Evolutionary conservation across 176 grass and related monocot genomes (phyloP).

Genomic region (Musa troglodytarum): DNA sequence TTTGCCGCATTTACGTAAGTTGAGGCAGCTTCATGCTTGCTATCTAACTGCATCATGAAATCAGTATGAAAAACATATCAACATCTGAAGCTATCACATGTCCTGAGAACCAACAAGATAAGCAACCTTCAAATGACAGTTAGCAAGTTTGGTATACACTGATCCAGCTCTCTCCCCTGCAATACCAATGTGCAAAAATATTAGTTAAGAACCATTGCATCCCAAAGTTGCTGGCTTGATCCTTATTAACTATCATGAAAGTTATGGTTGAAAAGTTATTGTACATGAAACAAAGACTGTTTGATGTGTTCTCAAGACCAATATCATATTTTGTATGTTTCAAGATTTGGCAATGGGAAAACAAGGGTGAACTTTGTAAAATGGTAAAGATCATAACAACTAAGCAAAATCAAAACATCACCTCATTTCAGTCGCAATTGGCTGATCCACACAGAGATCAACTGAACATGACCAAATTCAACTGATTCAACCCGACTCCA

Average conservation of each 20-base stretch:
- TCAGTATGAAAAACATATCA: not conserved
- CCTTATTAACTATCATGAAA: not conserved
- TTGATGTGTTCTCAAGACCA: no score
- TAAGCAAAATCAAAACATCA: no score
- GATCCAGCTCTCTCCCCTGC: conserved; percentile 81
- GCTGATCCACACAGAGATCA: no score
- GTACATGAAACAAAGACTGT: no score
- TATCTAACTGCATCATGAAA: conserved; percentile 43
- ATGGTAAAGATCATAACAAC: no score
- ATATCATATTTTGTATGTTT: no score
- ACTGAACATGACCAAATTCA: no score
- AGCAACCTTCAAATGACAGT: conserved; percentile 72
- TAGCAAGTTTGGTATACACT: conserved; percentile 76
- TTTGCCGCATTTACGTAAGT: conserved; percentile 79
- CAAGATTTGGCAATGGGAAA: no score
- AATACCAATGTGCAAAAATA: conserved; percentile 9
- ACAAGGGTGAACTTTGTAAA: no score
- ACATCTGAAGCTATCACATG: conserved; percentile 10
- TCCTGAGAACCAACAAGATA: conserved; percentile 4
- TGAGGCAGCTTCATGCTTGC: conserved; percentile 83
- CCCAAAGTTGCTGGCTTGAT: not conserved
- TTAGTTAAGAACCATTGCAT: not conserved
- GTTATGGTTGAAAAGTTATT: no score
- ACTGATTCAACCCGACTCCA: no score
- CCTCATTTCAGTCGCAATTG: no score